Base-by-base conservation (phyloP, 768 basidiomycete species). In the Russula emetica region DNA sequence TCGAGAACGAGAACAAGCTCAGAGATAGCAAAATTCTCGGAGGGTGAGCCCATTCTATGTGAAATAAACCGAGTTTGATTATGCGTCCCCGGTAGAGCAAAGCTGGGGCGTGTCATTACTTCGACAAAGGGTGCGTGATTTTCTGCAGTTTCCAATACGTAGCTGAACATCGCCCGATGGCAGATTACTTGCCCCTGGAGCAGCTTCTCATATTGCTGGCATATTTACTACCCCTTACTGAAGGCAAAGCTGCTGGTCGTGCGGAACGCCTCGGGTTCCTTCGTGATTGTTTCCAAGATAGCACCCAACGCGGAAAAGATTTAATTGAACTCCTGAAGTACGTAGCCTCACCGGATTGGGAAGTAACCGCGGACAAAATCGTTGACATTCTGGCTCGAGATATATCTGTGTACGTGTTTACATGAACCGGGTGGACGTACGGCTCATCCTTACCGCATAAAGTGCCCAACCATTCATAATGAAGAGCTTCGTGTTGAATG, bases 331-430 rank as follows among this genome's bases (percentile, higher is more conserved):
- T 67, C 40, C n/a, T 69, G 50, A 65, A 56, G 30, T 51, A 55
- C 34, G 60, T 64, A 16, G 30, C 59, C 47, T 60, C 56, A 5
- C 58, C 59, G n/a, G 60, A 67, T 40, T 69, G 68, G 68, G 66
- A 67, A 42, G 30, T 55, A 40, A 67, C 58, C 9, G 60, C 66
- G 24, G 59, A 63, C 42, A 67, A 64, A 54, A 64, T 69, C 24
- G 44, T 69, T 26, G 66, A 69, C 49, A 67, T 69, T 32, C 60
- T 69, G 18, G 66, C 66, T 18, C 66, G 66, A 28, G 62, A 69
- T 61, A 62, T 69, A 11, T 54, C 66, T 16, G 54, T 67, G 68
- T 67, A 55, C 14, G 68, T 64, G 7, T 28, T 8, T 8, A 24
- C 24, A 34, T 26, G 28, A 53, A 18, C 30, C n/a, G 18, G 3